Evolutionary conservation across 2,329 filamentous ascomycete species (phyloP), one percentile per base, ranked within the genome.

Genomic region (Trichoderma sp.): DNA sequence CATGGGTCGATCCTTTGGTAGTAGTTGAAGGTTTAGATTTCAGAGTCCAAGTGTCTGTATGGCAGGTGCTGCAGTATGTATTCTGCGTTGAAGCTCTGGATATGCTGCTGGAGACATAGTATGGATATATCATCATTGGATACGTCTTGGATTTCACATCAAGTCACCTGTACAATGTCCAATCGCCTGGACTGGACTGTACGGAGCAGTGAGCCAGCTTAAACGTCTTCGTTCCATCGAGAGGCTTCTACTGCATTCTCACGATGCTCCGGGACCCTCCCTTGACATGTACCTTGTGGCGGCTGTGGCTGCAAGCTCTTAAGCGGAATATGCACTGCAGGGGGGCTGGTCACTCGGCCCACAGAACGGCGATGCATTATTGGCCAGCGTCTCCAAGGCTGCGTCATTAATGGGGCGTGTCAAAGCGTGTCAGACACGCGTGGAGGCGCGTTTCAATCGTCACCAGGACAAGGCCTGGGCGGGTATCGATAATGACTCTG

Each of bases 341-440:
- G 57, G 56, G 56, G 34, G 42, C 34, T 60, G 57, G 64, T 61
- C 56, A 19, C 22, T 42, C 32, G 56, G 27, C 35, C 64, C 64
- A 39, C 64, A 17, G 45, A 48, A 22, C n/a, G 22, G 42, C 15
- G 34, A n/a, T 37, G 7, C 64, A 50, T 59, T 25, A 67, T 53
- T 67, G 54, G 64, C 45, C 27, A 5, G 5, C 2, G 37, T 13
- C 17, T 25, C n/a, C n/a, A 15, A 13, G 52, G 57, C 42, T 60
- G 64, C 64, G 64, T 67, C 64, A 67, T 67, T 61, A 45, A 61
- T 32, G 45, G 56, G 57, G 48, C 64, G 64, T 52, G 64, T 61
- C 48, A 19, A 54, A 61, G 64, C 64, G 64, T 57, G 64, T 61
- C 48, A 52, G 32, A 48, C 17, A 60, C 64, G 64, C 56, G 64